Evolutionary conservation across 352 stramenopile genomes (phyloP), one percentile per base, ranked within the genome.

Genomic region (Pythium aquatile): DNA sequence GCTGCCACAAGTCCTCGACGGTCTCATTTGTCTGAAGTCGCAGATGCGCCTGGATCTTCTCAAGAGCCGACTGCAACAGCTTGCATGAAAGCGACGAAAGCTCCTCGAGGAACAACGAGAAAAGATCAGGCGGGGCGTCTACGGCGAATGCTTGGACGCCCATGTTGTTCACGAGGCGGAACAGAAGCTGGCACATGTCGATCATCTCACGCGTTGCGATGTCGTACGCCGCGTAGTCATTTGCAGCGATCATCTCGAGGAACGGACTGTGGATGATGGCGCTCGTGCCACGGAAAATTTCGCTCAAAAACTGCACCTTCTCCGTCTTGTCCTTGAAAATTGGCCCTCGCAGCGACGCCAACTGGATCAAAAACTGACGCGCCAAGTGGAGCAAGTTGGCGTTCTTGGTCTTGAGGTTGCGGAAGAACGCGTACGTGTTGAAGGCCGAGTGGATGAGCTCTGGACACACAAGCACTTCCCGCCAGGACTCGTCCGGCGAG

Each of bases 371-470:
- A 52, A 92, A 92, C 72, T 94, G 85, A 2, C 85, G 77, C 44
- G 83, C 77, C 37, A 92, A 77, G 63, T 94, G 85, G n/a, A 92
- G 70, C 30, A 94, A 58, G 29, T 69, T 81, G 20, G 88, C 83
- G 49, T 91, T 92, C 35, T 87, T 81, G 46, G 75, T 76, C 30
- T 81, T 73, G 33, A 92, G 66, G 54, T 79, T 85, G 11, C 85
- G 79, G 57, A 92, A 90, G 55, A 90, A 90, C 20, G 78, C 81
- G 69, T 94, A 94, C 32, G 85, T 92, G 63, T 94, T 91, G 69
- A 91, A 94, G 9, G 83, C 83, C n/a, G 81, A 85, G 69, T 94
- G 83, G 67, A 94, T 92, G 52, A 94, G 73, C 66, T 85, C 78
- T 2, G 77, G 78, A 5, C 83, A 81, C 30, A 91, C 77, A 1